Conservation (phyloP, 2,329 filamentous ascomycete genomes). For the Alternaria longipes region DNA sequence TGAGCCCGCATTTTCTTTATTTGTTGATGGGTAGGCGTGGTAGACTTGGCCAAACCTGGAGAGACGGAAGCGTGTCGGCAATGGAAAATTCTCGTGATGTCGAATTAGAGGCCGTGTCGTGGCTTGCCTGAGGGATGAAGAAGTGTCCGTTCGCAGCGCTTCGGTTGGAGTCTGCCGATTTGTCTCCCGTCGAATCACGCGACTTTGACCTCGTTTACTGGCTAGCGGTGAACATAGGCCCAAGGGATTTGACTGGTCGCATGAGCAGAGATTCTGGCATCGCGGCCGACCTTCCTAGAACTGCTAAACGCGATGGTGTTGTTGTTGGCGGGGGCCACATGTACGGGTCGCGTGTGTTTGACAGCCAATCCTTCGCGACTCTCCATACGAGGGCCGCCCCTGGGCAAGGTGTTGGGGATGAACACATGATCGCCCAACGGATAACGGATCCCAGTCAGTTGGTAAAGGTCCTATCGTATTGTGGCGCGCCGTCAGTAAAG, state of each 20-base stretch:
- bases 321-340: not conserved
- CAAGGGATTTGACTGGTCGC: conserved; percentile 5
- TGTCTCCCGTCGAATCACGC: conserved; percentile 9
- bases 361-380: conserved; percentile 3
- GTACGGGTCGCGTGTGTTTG: not conserved
- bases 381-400: not conserved
- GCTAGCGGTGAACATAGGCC: conserved; percentile 1
- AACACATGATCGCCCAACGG: conserved; percentile 8
- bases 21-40: not conserved
- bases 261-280: conserved; percentile 14
- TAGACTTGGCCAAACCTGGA: conserved; percentile 2
- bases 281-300: conserved; percentile 11
- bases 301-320: conserved; percentile 4
- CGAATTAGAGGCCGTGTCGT: not conserved
- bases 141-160: conserved; percentile 1
- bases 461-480: conserved; percentile 3
- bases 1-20: conserved; percentile 11
- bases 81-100: conserved; percentile 4
- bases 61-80: not conserved
- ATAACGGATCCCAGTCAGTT: conserved; percentile 6
- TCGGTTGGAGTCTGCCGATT: conserved; percentile 14
- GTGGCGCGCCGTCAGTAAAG: conserved; percentile 3
- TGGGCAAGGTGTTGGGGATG: conserved; percentile 1
- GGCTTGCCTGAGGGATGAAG: not conserved
- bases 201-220: conserved; percentile 5